Evolutionary conservation across 495 filamentous ascomycete species (phyloP), one percentile per base, ranked within the genome.

Genomic region (Friedmanniomyces simplex): DNA sequence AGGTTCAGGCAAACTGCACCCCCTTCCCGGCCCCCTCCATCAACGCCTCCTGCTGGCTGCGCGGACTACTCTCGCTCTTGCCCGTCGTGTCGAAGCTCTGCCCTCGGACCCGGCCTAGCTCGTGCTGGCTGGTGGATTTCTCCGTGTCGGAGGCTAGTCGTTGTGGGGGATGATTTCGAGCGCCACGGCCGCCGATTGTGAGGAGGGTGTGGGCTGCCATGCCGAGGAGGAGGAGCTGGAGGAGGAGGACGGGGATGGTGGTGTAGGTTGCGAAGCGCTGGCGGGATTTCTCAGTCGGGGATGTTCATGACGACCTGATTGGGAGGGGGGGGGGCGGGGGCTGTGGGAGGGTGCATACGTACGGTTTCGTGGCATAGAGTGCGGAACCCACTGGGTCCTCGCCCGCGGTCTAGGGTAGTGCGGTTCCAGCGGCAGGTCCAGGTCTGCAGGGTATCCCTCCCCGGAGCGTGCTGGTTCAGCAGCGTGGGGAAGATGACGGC

Each of bases 401-500:
- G 46, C 41, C 54, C 47, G 22, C 53, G 48, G 24, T 48, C 36
- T 25, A 39, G 50, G 39, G 42, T 13, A 11, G 51, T 43, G 55
- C 21, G 43, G 39, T 37, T 66, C 60, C 60, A 67, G 18, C 62
- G 58, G 43, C 64, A 67, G 8, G 64, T 65, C 64, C 64, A 67
- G 7, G 64, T 67, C 37, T 65, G 54, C 28, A 67, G 47, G 8
- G 69, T 72, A 49, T 72, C 69, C 22, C 56, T 42, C 16, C 54
- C 45, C 4, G 68, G 67, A 16, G 60, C 56, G 41, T 64, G 57
- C n/a, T 59, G 50, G 62, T 71, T 70, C n/a, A 69, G 58, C 37
- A 69, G 59, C 34, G 62, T 62, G 6, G 61, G 61, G 54, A 69
- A 69, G 60, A 66, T 63, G 43, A 72, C 50, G 22, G 67, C 65